phyloP scores from a whole-genome alignment of 768 basidiomycete genomes.

The Leucocoprinus leucothites region DNA sequence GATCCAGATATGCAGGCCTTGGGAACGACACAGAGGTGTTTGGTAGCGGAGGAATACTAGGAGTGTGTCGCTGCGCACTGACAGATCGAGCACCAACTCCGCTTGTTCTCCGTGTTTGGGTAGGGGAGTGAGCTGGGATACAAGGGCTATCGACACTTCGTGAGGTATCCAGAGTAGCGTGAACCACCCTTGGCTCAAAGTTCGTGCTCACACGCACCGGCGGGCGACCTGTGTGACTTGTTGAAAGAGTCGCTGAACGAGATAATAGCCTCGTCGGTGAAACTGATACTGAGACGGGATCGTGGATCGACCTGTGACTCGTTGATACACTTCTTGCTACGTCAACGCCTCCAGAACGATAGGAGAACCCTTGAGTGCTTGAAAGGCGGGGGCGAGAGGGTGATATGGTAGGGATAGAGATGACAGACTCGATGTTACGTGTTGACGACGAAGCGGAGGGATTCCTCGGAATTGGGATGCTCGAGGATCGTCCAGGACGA shows the following conservation, averaged over 20 bases:
- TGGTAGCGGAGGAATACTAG: slow-evolving; percentile 25
- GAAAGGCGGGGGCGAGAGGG: slow-evolving; percentile 39
- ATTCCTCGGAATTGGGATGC: slow-evolving; percentile 63
- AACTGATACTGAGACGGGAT: slow-evolving; percentile 10
- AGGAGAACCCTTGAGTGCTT: slow-evolving; percentile 23
- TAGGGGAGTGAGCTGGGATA: slow-evolving; percentile 33
- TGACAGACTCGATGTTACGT: slow-evolving; percentile 62
- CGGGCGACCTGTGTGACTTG: slow-evolving; percentile 27
- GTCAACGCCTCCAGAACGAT: background rate
- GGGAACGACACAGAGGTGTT: slow-evolving; percentile 43
- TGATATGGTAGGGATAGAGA: slow-evolving; percentile 55
- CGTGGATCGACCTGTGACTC: slow-evolving; percentile 7
- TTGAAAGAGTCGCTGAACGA: slow-evolving; percentile 24
- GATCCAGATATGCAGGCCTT: slow-evolving; percentile 72
- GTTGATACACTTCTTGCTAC: slow-evolving; percentile 6
- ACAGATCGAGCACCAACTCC: slow-evolving; percentile 15
- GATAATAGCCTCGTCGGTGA: slow-evolving; percentile 45
- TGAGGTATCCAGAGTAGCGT: slow-evolving; percentile 40
- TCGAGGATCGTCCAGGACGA: slow-evolving; percentile 59
- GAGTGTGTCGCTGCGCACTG: slow-evolving; percentile 23
- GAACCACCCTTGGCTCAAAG: slow-evolving; percentile 71
- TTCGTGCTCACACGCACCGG: slow-evolving; percentile 20
- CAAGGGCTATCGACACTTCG: slow-evolving; percentile 42
- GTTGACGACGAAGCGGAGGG: slow-evolving; percentile 41
- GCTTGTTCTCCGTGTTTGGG: slow-evolving; percentile 21